Evolutionary conservation across 1,284 basidiomycete species (phyloP).

Genomic region (Leccinum olivaceoglutinosum): DNA sequence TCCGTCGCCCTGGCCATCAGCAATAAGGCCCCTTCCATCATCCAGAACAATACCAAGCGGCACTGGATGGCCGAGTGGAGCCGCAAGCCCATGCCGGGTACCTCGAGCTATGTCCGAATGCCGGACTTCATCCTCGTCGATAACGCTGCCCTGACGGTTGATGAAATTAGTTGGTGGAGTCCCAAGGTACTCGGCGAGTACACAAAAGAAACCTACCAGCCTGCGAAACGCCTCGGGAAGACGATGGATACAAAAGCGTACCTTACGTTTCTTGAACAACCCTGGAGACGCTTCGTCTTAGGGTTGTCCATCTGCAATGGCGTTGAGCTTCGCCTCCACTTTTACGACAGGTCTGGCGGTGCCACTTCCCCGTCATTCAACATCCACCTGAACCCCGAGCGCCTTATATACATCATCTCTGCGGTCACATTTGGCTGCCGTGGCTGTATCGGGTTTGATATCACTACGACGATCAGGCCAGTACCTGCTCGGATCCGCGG

Average conservation of each 20-base stretch:
- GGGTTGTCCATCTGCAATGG: neutral
- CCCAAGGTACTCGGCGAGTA: neutral
- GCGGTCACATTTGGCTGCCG: neutral
- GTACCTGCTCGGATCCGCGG: neutral
- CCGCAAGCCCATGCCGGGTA: neutral
- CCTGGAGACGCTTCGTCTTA: slow-evolving; percentile 1
- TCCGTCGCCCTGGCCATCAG: neutral
- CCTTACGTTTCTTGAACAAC: slow-evolving; percentile 1
- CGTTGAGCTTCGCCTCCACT: neutral
- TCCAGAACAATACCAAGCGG: neutral
- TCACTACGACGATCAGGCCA: neutral
- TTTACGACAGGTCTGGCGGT: neutral
- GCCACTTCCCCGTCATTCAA: neutral
- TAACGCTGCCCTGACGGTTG: neutral
- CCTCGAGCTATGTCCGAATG: neutral
- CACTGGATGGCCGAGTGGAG: slow-evolving; percentile 6
- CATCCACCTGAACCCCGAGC: neutral
- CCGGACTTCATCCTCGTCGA: neutral
- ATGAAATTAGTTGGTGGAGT: slow-evolving; percentile 1
- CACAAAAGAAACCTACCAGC: neutral
- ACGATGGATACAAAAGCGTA: slow-evolving; percentile 1
- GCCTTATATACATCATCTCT: neutral
- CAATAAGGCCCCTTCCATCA: neutral
- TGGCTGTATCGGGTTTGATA: neutral
- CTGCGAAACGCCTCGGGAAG: neutral